A percentile compares a stretch with the other conserved stretches of the same genome.
Evolutionary conservation across 345 rosid genomes (phyloP).

Genomic region (Erysimum cheiranthoides): DNA sequence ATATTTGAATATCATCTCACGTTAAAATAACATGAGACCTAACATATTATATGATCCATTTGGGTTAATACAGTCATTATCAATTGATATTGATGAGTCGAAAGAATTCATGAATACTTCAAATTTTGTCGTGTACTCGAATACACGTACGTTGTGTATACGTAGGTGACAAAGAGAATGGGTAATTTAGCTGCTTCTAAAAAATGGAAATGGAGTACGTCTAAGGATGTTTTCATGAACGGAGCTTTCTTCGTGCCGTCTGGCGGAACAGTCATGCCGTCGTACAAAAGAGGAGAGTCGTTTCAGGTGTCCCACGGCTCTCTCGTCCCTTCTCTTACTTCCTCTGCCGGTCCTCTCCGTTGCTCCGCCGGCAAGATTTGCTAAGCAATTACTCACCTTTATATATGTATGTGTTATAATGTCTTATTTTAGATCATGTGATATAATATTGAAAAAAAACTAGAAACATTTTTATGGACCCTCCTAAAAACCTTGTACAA

Average conservation of each 20-base stretch:
- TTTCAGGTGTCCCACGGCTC: conserved; percentile 61
- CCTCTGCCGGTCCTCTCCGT: conserved; percentile 67
- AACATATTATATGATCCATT: not conserved
- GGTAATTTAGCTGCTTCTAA: conserved; percentile 34
- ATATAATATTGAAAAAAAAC: too few species aligned
- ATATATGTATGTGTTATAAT: too few species aligned
- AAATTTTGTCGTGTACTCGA: not conserved
- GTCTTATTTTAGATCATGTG: too few species aligned
- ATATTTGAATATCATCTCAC: not conserved
- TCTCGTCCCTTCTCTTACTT: conserved; percentile 63
- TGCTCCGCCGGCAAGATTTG: conserved; percentile 55
- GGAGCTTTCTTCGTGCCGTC: conserved; percentile 82
- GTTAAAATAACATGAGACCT: not conserved
- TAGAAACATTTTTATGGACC: too few species aligned
- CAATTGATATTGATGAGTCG: not conserved
- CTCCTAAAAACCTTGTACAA: too few species aligned
- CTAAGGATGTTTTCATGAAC: conserved; percentile 65
- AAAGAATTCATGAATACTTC: not conserved
- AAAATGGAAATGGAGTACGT: conserved; percentile 76
- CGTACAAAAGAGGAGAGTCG: conserved; percentile 53
- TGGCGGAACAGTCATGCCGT: conserved; percentile 61
- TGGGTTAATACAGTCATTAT: not conserved
- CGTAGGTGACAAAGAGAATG: conserved; percentile 80
- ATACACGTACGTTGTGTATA: not conserved
- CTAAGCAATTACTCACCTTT: conserved; percentile 13